Conservation (phyloP, 2,329 filamentous ascomycete species). For the Colletotrichum phormii region DNA sequence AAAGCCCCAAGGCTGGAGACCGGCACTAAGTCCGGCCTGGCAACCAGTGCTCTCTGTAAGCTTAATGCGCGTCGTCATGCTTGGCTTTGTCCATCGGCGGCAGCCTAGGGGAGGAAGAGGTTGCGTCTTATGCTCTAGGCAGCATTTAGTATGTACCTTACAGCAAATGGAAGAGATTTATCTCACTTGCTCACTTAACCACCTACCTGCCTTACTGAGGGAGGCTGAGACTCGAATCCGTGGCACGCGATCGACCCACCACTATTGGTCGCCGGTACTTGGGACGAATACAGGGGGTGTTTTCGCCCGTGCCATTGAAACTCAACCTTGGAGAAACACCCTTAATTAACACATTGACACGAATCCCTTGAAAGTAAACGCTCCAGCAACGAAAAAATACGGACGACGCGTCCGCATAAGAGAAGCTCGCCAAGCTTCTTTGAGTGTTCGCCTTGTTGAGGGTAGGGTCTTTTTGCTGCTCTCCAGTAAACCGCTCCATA, state of each 20-base stretch:
- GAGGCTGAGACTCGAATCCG: constrained; percentile 28
- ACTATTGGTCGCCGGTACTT: constrained; percentile 27
- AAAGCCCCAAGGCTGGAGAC: constrained; percentile 1
- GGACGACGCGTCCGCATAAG: constrained; percentile 16
- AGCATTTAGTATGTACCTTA: neutral
- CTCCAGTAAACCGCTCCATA: neutral
- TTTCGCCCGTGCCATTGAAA: constrained; percentile 32
- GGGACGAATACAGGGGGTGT: constrained; percentile 32
- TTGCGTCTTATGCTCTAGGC: neutral
- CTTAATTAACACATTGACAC: constrained; percentile 12
- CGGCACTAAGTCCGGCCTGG: constrained; percentile 24
- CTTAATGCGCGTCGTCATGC: constrained; percentile 6
- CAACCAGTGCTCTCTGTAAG: constrained; percentile 1
- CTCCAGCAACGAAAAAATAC: neutral
- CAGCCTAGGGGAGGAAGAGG: neutral
- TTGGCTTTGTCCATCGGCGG: constrained; percentile 11
- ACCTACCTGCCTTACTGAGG: neutral
- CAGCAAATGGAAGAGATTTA: too few relatives aligned
- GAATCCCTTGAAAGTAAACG: constrained; percentile 5
- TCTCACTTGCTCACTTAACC: too few relatives aligned
- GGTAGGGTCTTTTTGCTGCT: neutral
- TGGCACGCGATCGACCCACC: constrained; percentile 26
- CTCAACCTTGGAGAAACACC: constrained; percentile 30
- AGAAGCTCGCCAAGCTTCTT: constrained; percentile 10
- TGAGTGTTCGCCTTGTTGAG: constrained; percentile 1